Evolutionary conservation across 2,329 filamentous ascomycete species (phyloP).

Genomic region (Fusarium heterosporum): DNA sequence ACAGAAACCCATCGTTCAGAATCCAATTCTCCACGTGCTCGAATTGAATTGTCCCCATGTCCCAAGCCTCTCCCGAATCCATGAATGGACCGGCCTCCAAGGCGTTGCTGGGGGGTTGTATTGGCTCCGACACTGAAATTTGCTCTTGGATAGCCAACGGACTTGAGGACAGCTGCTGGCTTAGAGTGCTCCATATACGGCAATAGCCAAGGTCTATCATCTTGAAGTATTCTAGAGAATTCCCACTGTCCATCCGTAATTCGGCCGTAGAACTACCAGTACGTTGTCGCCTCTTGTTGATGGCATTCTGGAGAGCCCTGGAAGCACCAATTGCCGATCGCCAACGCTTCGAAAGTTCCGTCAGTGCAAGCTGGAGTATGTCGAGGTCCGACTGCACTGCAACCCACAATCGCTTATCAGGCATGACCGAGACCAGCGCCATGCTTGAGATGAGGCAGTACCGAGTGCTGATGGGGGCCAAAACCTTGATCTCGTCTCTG

Average conservation of each 20-base stretch:
- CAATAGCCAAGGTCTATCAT: conserved; percentile 1
- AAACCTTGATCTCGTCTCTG: neutral
- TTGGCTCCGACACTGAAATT: neutral
- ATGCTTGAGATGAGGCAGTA: conserved; percentile 4
- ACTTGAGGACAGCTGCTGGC: neutral
- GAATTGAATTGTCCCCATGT: neutral
- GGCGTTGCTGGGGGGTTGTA: neutral
- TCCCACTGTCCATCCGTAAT: neutral
- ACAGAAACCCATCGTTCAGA: neutral
- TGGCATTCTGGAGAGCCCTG: neutral
- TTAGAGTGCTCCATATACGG: neutral
- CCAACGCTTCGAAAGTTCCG: neutral
- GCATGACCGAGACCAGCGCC: neutral
- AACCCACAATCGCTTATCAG: neutral
- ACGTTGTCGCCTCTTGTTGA: neutral
- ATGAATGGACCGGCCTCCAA: neutral
- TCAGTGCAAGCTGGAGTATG: neutral
- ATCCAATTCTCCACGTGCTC: conserved; percentile 7
- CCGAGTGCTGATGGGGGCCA: neutral
- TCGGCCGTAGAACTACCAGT: neutral
- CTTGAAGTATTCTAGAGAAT: neutral
- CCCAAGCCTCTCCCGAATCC: neutral
- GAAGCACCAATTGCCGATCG: neutral
- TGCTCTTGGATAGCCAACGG: neutral
- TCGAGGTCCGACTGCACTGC: neutral